A percentile compares a stretch with the other conserved stretches of the same genome.
phyloP scores from a whole-genome alignment of 164 flowering plant species.

The Saururus chinensis region DNA sequence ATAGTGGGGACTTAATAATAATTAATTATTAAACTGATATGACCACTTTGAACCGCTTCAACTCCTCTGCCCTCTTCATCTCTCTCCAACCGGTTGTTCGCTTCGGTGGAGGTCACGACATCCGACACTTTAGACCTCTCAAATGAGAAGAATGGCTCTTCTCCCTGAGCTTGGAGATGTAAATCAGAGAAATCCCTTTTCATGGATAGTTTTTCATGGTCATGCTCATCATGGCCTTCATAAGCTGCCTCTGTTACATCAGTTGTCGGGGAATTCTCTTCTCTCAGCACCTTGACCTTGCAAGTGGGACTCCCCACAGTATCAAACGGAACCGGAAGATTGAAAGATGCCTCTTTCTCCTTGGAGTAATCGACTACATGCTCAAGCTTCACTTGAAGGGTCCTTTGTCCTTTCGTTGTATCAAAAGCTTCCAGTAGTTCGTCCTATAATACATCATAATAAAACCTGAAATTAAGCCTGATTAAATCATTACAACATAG shows the following conservation, averaged over 20 bases:
- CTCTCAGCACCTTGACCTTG: conserved; percentile 33
- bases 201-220: conserved; percentile 32
- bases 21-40: too few species aligned
- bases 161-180: too few species aligned
- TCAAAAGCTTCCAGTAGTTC: conserved; percentile 11
- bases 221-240: conserved; percentile 83
- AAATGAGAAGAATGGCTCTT: too few species aligned
- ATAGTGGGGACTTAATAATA: too few species aligned
- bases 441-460: conserved; percentile 8
- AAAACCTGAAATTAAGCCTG: not conserved
- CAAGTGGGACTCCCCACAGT: conserved; percentile 18
- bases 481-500: not conserved
- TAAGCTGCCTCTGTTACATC: conserved; percentile 45
- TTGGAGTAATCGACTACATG: conserved; percentile 20
- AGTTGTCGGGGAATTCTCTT: conserved; percentile 22
- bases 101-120: too few species aligned
- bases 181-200: too few species aligned
- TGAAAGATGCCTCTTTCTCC: conserved; percentile 13
- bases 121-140: too few species aligned
- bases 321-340: conserved; percentile 30
- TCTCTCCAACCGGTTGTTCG: too few species aligned
- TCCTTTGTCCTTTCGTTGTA: conserved; percentile 14
- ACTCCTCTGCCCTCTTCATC: too few species aligned
- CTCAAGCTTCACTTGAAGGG: conserved; percentile 32
- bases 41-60: too few species aligned